phyloP scores from a whole-genome alignment of 345 rosid species.

The Brassica rapa region DNA sequence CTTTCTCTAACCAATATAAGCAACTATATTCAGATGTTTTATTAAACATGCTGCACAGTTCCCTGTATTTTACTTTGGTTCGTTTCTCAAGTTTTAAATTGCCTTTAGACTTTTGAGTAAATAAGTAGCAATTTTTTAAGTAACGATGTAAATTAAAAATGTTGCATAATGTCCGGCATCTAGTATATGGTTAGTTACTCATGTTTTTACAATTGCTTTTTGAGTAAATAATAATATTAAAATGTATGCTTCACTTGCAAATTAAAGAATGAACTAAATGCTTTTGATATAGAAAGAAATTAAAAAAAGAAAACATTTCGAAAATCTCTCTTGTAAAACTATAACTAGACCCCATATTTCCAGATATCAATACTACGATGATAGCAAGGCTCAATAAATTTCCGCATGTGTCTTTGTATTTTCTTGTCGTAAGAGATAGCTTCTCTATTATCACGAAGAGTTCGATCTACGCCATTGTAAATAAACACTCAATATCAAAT shows the following conservation, averaged over 20 bases:
- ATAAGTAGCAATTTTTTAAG: too few species aligned
- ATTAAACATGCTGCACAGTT: neutral
- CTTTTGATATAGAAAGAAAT: neutral
- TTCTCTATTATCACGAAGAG: constrained; percentile 29
- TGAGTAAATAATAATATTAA: neutral
- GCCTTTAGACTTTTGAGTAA: neutral
- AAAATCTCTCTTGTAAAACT: neutral
- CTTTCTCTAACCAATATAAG: neutral
- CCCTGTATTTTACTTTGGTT: neutral
- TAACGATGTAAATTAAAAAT: too few species aligned
- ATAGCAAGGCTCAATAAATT: constrained; percentile 31
- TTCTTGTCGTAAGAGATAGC: constrained; percentile 39
- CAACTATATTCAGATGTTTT: neutral
- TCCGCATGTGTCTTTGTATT: constrained; percentile 40
- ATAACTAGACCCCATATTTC: constrained; percentile 12
- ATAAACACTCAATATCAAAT: neutral
- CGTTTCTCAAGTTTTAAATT: neutral
- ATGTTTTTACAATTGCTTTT: too few species aligned
- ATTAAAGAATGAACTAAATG: neutral
- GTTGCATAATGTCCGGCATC: too few species aligned
- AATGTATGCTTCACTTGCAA: neutral
- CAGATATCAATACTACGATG: constrained; percentile 23
- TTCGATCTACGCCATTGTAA: constrained; percentile 31
- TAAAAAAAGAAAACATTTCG: neutral
- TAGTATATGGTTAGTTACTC: too few species aligned